Base-by-base conservation (phyloP, 2,329 filamentous ascomycete genomes). In the Podosphaera leucotricha region DNA sequence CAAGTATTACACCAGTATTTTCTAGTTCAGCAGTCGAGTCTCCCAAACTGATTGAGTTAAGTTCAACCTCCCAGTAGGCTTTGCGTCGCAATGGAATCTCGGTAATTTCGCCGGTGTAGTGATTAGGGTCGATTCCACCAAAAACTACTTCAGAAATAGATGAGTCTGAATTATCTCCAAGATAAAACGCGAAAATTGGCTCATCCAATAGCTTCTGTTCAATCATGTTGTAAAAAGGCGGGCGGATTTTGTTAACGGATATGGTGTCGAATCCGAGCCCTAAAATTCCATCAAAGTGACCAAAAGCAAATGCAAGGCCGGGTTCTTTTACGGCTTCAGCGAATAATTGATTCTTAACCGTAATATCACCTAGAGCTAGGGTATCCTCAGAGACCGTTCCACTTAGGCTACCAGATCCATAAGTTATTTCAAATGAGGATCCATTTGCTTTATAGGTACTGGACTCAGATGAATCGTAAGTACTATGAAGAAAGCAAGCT, bases 1-100 rank as follows among this genome's bases (percentile, higher is more conserved):
- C 90, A 48, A 98, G 81, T 52, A 98, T 94, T 56, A 85, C 83
- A 66, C 90, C 92, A 47, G 85, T 94, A 70, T 83, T 75, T 52
- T 95, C 87, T 51, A 95, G 77, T 62, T 93, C 80, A 48, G 86
- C 86, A 52, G 75, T 77, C 59, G 81, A 74, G 44, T 86, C 72
- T 55, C 90, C 92, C 51, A 94, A 84, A 45, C 80, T 76, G 65
- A 98, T 90, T 51, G 84, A 71, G 57, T 95, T 79, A 49, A 98
- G 77, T 57, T 95, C 86, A 45, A 98, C 87, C 72, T 98, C 90
- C 90, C 90, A 98, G 74, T 98, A 98, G 42, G 90, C 90, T 79
- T 95, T 95, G 61, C 90, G 83, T 63, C 90, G 83, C 54, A 98
- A 75, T 45, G 90, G 90, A 54, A 98, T 84, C 63, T 85, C 92